Evolutionary conservation across 2,329 filamentous ascomycete genomes (phyloP).

Genomic region (Ophiostoma novo-ulmi): DNA sequence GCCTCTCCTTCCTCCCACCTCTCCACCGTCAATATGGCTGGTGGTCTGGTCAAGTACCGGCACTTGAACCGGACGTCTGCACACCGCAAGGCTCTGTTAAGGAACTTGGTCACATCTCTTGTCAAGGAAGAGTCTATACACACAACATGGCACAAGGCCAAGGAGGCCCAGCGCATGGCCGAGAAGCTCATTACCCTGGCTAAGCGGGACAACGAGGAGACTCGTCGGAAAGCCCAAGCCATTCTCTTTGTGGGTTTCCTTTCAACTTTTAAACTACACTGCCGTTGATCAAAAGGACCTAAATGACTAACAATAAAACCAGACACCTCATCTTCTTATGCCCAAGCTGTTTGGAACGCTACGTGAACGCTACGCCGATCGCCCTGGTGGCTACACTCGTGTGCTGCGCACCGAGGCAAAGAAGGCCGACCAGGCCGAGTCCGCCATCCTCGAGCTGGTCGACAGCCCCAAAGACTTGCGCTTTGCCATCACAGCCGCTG

Average conservation of each 20-base stretch:
- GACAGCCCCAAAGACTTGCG: conserved; percentile 92
- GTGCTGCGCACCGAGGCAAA: conserved; percentile 87
- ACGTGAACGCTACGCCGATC: conserved; percentile 67
- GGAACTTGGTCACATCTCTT: conserved; percentile 92
- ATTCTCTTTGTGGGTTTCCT: conserved; percentile 68
- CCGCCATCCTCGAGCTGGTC: conserved; percentile 88
- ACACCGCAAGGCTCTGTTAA: conserved; percentile 85
- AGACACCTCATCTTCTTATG: conserved; percentile 65
- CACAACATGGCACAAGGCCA: conserved; percentile 94
- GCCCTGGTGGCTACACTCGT: conserved; percentile 90
- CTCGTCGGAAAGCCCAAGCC: conserved; percentile 65
- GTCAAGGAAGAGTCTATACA: conserved; percentile 89
- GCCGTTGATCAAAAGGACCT: too few species aligned
- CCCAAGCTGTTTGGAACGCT: conserved; percentile 86
- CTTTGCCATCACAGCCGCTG: conserved; percentile 87
- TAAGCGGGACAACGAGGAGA: conserved; percentile 86
- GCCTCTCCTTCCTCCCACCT: background rate
- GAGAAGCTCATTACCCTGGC: conserved; percentile 92
- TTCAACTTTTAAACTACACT: too few species aligned
- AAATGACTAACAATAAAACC: background rate
- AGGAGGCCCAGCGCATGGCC: conserved; percentile 88
- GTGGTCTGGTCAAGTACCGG: conserved; percentile 79
- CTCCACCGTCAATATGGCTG: conserved; percentile 60
- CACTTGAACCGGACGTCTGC: conserved; percentile 80
- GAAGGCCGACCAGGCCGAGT: conserved; percentile 75